A percentile compares a stretch with the other conserved stretches of the same genome.
Evolutionary conservation across 495 filamentous ascomycete genomes (phyloP).

Genomic region (Neurospora sp.): DNA sequence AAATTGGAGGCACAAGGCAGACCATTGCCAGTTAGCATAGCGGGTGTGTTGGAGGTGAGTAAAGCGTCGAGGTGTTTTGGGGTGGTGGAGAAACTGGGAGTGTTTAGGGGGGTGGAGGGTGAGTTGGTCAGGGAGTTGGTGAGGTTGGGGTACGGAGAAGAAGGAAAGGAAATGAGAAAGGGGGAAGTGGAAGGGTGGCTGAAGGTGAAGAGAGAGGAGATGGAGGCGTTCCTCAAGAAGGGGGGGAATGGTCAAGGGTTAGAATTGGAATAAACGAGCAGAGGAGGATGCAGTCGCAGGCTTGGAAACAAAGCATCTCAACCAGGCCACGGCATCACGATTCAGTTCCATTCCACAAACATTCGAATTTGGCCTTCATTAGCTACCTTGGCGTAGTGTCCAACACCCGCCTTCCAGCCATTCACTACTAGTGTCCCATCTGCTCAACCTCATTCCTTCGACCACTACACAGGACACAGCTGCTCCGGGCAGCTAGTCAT

Average conservation of each 20-base stretch:
- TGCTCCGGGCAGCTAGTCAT: too few species aligned
- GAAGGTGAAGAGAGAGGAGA: not conserved
- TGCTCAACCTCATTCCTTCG: not conserved
- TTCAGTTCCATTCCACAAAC: not conserved
- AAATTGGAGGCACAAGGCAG: not conserved
- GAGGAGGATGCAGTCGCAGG: too few species aligned
- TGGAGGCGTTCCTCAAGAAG: not conserved
- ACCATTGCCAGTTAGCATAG: not conserved
- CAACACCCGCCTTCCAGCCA: not conserved
- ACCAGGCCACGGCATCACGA: not conserved
- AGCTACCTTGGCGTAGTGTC: not conserved
- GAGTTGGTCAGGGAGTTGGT: constrained; percentile 1
- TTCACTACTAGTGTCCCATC: not conserved
- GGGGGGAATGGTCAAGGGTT: not conserved
- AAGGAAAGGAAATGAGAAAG: not conserved
- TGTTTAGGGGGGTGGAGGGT: not conserved
- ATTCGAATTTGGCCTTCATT: not conserved
- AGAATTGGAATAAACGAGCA: not conserved
- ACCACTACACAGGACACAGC: not conserved
- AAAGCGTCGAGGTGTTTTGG: not conserved
- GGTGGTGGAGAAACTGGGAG: not conserved
- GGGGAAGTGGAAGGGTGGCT: not conserved
- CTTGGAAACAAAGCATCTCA: too few species aligned
- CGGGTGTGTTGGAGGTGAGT: not conserved
- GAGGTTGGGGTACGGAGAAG: not conserved